Evolutionary conservation across 2,329 filamentous ascomycete species (phyloP), one percentile per base, ranked within the genome.

Genomic region (Talaromyces sp.): DNA sequence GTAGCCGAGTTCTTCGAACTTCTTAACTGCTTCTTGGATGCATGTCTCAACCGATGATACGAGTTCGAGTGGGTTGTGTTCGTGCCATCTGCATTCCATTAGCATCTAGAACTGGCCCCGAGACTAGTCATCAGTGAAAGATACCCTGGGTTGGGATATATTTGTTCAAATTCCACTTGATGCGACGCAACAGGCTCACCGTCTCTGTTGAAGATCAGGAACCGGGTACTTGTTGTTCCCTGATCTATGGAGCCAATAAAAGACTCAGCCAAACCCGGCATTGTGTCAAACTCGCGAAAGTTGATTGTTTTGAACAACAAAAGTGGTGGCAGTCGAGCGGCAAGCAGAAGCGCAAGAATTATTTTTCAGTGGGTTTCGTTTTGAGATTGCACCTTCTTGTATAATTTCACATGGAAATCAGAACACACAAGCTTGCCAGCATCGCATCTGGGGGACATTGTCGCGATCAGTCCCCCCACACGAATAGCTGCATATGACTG

Each of bases 191-290:
- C 86, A 3, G 91, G 90, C 68, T 91, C 88, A 61, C 92, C 92
- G 63, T 86, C 80, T 67, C 86, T 86, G 78, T 96, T 89, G 81
- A 97, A 97, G 73, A 97, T 93, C 70, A 97, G 84, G 78, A 97
- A 96, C 56, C 93, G 85, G 27, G 92, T 91, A 64, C 91, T 94
- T 19, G 93, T 96, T 15, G 93, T 97, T 60, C 93, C 93, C 74
- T 96, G 92, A 74, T 97, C 93, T 74, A 97, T 93, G 68, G 91
- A 91, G 61, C 92, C 93, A 64, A 96, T 88, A 73, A 91, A 96
- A 8, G 64, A 66, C 17, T 76, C 71, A 36, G 69, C 64, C 19
- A 56, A 15, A 19, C 56, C 58, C 13, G 60, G 53, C 65, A 66
- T 66, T 40, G 17, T 58, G 54, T 10, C 43, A 31, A 47, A 13